Base-by-base conservation (phyloP, 495 filamentous ascomycete genomes). In the Xylaria scruposa region DNA sequence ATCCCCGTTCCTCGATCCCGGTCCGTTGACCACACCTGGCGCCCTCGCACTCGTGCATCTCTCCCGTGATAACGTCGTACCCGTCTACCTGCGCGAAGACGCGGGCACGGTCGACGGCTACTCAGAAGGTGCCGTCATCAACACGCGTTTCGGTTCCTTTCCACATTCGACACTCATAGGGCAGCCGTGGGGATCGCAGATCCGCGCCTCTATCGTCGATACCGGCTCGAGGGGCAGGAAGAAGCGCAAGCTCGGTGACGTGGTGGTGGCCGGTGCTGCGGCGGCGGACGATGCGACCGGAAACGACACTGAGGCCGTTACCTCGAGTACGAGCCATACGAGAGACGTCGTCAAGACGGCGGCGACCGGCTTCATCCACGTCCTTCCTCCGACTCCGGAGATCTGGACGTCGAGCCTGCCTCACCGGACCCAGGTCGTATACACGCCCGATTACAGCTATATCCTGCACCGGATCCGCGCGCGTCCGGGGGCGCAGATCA, bases 391-490 rank as follows among this genome's bases (percentile, higher is more conserved):
- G 0, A 97, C 97, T 0, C 93, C 96, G 17, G 96, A 99, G 80
- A 85, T 92, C 19, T 99, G 96, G 96, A 99, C 97, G 0, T 82
- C 88, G 33, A 93, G 91, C 47, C 86, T 99, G 47, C 96, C 95
- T 3, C 96, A 99, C 79, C 88, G 96, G 61, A 99, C 96, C 10
- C 96, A 99, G 81, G 95, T 99, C 61, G 96, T 99, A 73, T 99
- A 99, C 78, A 97, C 94, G 1, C 94, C 97, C 12, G 96, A 99
- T 80, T 97, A 97, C 82, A 97, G 94, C 81, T 99, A 96, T 78
- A 91, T 99, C 47, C 87, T 99, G 29, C 94, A 97, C 78, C 87
- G 94, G 59, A 85, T 99, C 61, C 89, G 93, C 17, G 95, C 91
- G 3, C 83, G 93, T 29, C 94, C 96, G 0, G 97, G 96, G 3